Base-by-base conservation (phyloP, 441 rosid genomes). In the Pelargonium australe region DNA sequence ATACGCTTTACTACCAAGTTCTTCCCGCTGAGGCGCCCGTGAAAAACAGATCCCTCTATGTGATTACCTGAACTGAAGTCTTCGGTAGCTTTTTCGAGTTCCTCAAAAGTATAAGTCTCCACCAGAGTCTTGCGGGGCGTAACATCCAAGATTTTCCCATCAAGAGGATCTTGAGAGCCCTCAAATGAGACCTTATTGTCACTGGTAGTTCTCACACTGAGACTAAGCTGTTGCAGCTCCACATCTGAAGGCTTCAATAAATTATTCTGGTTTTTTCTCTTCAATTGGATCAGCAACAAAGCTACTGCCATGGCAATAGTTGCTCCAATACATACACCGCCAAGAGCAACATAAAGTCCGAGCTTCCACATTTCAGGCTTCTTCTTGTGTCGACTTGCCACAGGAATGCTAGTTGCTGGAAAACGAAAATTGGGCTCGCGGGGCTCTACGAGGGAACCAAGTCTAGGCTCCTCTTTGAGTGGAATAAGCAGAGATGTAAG, bases 131-230 rank as follows among this genome's bases (percentile, higher is more conserved):
- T 90, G 0, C 75, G 78, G 0, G 89, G 89, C 0, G 86, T 82
- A 4, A 83, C 75, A 34, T 78, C 83, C 9, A 77, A 57, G 34
- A 76, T 73, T 64, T 76, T 85, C 65, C 87, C 78, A 28, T 84
- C 90, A 47, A 72, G 68, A 14, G 83, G 73, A 43, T 83, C 81
- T 14, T 88, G 91, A 5, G 91, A 93, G 55, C 89, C 92, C 16
- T 87, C 96, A 23, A 91, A 91, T 0, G 97, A 91, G 23, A 91
- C 84, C 78, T 91, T 91, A 81, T 93, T 91, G 72, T 91, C 90
- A 53, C 96, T 91, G 1, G 90, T 81, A 40, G 97, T 91, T 73
- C 92, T 76, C 73, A 89, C 85, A 71, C 96, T 91, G 69, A 85
- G 77, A 66, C 85, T 85, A 49, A 86, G 92, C 80, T 89, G 95